Evolutionary conservation across 768 basidiomycete species (phyloP).

Genomic region (Leccinum broughii): DNA sequence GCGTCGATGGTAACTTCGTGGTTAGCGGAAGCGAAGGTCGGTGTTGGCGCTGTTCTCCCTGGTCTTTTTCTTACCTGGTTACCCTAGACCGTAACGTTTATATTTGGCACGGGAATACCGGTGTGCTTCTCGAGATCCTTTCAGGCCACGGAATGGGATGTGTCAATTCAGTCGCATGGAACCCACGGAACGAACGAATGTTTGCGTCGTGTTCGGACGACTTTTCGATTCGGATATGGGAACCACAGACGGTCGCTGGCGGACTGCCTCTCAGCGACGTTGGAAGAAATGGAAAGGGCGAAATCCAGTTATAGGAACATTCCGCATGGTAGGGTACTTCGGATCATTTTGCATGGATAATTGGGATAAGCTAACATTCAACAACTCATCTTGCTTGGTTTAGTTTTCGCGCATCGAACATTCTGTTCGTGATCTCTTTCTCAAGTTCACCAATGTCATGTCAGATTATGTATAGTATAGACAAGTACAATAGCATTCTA

Average conservation of each 20-base stretch:
- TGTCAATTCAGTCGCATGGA: constrained; percentile 97
- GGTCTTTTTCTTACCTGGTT: constrained; percentile 12
- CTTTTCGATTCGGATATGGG: constrained; percentile 88
- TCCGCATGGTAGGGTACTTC: constrained; percentile 17
- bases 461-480: constrained; percentile 36
- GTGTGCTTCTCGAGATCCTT: constrained; percentile 79
- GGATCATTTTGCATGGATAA: constrained; percentile 29
- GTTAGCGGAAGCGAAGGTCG: constrained; percentile 94
- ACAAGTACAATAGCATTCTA: constrained; percentile 33
- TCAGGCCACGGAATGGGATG: constrained; percentile 85
- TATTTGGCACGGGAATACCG: constrained; percentile 91
- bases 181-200: constrained; percentile 83
- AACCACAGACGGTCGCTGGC: constrained; percentile 35
- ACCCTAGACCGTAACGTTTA: constrained; percentile 87
- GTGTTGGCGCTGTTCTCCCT: constrained; percentile 17
- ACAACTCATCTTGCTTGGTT: constrained; percentile 26
- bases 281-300: constrained; percentile 51
- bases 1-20: constrained; percentile 83
- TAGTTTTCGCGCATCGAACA: constrained; percentile 24
- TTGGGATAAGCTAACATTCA: constrained; percentile 31
- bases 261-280: constrained; percentile 18
- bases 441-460: constrained; percentile 24
- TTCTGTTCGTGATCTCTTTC: constrained; percentile 24
- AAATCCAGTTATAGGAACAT: constrained; percentile 49
- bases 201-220: constrained; percentile 98